phyloP scores from a whole-genome alignment of 495 filamentous ascomycete species.

The Penicillium simplicissimum region DNA sequence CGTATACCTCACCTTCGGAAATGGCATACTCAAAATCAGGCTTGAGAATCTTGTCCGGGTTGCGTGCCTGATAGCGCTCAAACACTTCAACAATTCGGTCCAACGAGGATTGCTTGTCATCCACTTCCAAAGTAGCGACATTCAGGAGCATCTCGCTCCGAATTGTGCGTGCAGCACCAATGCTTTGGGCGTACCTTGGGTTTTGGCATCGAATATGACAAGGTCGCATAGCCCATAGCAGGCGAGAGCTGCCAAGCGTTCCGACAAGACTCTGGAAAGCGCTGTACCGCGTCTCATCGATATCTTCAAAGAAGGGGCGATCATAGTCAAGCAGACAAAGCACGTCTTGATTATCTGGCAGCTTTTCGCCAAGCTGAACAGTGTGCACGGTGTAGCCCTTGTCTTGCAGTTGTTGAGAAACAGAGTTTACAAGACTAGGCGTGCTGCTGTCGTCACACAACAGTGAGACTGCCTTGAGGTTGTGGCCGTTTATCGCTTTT shows the following conservation, averaged over 20 bases:
- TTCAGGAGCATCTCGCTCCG: slow-evolving; percentile 41
- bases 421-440: too few relatives aligned
- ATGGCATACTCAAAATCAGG: slow-evolving; percentile 40
- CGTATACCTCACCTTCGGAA: slow-evolving; percentile 21
- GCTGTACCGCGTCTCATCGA: slow-evolving; percentile 18
- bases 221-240: slow-evolving; percentile 40
- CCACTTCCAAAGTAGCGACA: slow-evolving; percentile 47
- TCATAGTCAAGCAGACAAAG: slow-evolving; percentile 37
- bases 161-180: slow-evolving; percentile 44
- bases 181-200: slow-evolving; percentile 35
- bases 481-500: too few relatives aligned
- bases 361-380: too few relatives aligned
- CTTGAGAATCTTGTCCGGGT: slow-evolving; percentile 5
- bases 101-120: slow-evolving; percentile 17
- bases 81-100: slow-evolving; percentile 24
- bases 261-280: slow-evolving; percentile 22
- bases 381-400: too few relatives aligned
- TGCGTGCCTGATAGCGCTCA: slow-evolving; percentile 4
- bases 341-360: slow-evolving; percentile 31
- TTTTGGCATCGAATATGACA: slow-evolving; percentile 39
- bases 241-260: not conserved
- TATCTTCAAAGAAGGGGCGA: slow-evolving; percentile 36
- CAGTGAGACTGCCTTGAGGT: too few relatives aligned
- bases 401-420: too few relatives aligned
- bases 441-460: too few relatives aligned